phyloP scores from a whole-genome alignment of 2,329 filamentous ascomycete species.

The Colletotrichum chrysophilum region DNA sequence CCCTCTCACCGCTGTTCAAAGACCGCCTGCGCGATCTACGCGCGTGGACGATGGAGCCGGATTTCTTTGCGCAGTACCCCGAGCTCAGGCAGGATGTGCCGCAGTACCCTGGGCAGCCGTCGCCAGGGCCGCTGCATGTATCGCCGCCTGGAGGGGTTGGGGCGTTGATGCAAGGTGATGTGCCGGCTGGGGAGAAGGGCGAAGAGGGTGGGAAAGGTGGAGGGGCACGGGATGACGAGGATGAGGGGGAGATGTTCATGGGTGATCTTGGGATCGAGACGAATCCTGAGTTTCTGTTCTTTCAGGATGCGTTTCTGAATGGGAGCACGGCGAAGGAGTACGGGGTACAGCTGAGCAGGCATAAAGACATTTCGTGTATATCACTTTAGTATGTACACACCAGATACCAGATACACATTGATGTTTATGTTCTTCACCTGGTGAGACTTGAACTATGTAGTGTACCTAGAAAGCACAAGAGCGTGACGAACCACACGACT shows the following conservation, averaged over 20 bases:
- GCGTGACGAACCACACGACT: not conserved
- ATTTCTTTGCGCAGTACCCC: slow-evolving; percentile 31
- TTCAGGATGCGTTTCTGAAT: not conserved
- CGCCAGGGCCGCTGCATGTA: not conserved
- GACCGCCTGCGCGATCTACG: slow-evolving; percentile 27
- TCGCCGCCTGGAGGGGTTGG: not conserved
- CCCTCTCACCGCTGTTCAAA: slow-evolving; percentile 26
- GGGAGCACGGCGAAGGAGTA: not conserved
- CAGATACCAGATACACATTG: not conserved
- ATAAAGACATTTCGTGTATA: not conserved
- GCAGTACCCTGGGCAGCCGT: not conserved
- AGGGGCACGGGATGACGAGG: accelerated
- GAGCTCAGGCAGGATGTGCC: slow-evolving; percentile 36
- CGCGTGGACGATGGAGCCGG: slow-evolving; percentile 30
- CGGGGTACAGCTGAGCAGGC: not conserved
- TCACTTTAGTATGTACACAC: not conserved
- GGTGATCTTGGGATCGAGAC: not conserved
- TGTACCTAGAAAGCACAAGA: no score
- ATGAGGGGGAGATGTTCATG: not conserved
- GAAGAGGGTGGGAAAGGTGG: not conserved
- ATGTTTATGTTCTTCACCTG: not conserved
- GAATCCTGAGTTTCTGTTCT: not conserved
- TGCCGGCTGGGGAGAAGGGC: accelerated
- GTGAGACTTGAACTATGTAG: no score
- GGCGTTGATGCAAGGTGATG: not conserved